phyloP scores from a whole-genome alignment of 2,329 filamentous ascomycete genomes.

The Lomentospora prolificans region DNA sequence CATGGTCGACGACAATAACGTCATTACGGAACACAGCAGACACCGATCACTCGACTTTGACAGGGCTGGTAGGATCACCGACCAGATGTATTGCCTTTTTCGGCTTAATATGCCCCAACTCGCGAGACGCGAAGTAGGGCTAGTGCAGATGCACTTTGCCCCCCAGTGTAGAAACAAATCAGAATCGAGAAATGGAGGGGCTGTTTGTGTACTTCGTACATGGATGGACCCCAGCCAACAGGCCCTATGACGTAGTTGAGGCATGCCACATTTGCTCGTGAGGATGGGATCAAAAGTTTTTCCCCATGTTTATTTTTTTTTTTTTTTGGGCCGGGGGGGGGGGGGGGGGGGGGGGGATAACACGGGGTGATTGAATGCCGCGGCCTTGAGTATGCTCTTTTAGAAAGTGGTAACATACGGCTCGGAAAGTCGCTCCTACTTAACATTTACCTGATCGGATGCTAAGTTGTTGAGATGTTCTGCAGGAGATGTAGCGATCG shows the following conservation, averaged over 20 bases:
- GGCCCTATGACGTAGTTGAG: background rate
- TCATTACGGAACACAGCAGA: background rate
- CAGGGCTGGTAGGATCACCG: background rate
- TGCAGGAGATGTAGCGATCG: background rate
- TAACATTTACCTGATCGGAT: background rate
- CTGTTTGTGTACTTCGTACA: background rate
- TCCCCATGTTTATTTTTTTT: background rate
- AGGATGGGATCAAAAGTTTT: background rate
- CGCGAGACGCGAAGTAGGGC: background rate
- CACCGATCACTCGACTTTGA: background rate
- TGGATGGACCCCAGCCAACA: background rate
- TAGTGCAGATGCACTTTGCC: no score
- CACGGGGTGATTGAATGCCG: background rate
- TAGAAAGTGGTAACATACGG: no score
- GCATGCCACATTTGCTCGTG: background rate
- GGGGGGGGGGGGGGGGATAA: background rate
- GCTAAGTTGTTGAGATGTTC: no score
- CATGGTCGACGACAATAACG: background rate
- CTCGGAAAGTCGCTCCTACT: background rate
- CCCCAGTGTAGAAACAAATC: background rate
- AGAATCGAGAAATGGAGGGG: background rate
- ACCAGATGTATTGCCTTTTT: background rate
- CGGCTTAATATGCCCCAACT: background rate
- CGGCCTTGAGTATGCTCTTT: no score
- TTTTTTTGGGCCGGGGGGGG: no score